Base-by-base conservation (phyloP, 495 filamentous ascomycete species). In the Penicillium pancosmium region DNA sequence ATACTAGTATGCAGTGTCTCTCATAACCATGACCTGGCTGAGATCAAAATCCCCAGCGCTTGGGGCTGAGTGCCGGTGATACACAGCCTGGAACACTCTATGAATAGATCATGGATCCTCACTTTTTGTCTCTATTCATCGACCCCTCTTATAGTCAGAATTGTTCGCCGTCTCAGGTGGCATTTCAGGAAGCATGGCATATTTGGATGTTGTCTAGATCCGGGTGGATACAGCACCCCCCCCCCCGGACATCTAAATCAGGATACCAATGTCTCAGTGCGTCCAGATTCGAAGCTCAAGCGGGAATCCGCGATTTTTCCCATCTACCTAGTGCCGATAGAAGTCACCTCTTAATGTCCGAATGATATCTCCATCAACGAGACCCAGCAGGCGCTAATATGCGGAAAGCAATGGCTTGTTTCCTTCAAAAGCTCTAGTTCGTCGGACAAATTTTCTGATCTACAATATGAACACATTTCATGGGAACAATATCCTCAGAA, bases 61-160 rank as follows among this genome's bases (percentile, higher is more conserved):
- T 44, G 46, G 46, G 46, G 23, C 46, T 48, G 46, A 48, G 21
- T 23, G 19, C 10, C 46, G 10, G 19, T 23, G n/a, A 9, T 13
- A 48, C 21, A 48, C 46, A 48, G 46, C 46, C 46, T 27, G 19
- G 46, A 23, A 48, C 46, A 48, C 10, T 8, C 46, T 48, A 48
- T 48, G 46, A 48, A 48, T 48, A 48, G 46, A 23, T 48, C 21
- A 48, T 48, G 8, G 46, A 23, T 48, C 21, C 23, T 13, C 15
- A 48, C 18, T 44, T 8, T n/a, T 21, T 16, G 41, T 16, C 16
- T 44, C 13, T 18, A 44, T 44, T 7, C 41, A 44, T 9, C 8
- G 8, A 16, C n/a, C 5, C 19, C 3, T 9, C 23, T 23, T 23
- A 23, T 44, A 19, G 41, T 18, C 41, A 44, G 41, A 18, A 13